Base-by-base conservation (phyloP, 257 asterid genomes). In the Solanum sejunctum region DNA sequence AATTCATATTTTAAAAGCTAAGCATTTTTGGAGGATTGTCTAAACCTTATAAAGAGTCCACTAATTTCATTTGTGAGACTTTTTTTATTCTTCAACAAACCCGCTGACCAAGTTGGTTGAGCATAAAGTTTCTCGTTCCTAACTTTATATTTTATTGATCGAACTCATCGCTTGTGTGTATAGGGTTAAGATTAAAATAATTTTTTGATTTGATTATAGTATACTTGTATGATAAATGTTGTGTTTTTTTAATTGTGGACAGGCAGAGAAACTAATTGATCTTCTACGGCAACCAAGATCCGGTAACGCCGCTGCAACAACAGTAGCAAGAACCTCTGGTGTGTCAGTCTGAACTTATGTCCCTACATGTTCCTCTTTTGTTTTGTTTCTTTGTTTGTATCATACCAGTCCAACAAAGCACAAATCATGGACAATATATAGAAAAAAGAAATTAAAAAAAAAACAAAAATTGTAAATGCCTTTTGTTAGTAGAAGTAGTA, bases 251-350 rank as follows among this genome's bases (percentile, higher is more conserved):
- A 1, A 73, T 80, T 84, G 85, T 15, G 92, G 90, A 90, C 97
- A 95, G 99, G 97, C 97, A 16, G 99, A 93, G 86, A 87, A 91
- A 88, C 92, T 95, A 88, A 91, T 93, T 82, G 94, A 90, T 90
- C 91, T 95, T 84, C 92, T 95, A 86, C 90, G 98, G 94, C 98
- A 91, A 86, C 96, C 98, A 71, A 95, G 97, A 92, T 91, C 98
- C 92, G 89, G 88, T 85, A 91, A 90, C 87, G 84, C 66, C 91
- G 95, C 90, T 91, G 93, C 93, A 60, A 72, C 82, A 82, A 85
- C 90, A 89, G 92, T 93, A 55, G 80, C 80, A 85, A 87, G 84
- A 64, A 82, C 93, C 61, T 88, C 91, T 88, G 92, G 90, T 80
- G 84, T 89, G 93, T 86, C 90, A 70, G 89, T 86, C 84, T 88